Percentiles rank a stretch among this genome's conserved stretches.
phyloP scores from a whole-genome alignment of 495 filamentous ascomycete species.

The Podospora bellae-mahoneyi region DNA sequence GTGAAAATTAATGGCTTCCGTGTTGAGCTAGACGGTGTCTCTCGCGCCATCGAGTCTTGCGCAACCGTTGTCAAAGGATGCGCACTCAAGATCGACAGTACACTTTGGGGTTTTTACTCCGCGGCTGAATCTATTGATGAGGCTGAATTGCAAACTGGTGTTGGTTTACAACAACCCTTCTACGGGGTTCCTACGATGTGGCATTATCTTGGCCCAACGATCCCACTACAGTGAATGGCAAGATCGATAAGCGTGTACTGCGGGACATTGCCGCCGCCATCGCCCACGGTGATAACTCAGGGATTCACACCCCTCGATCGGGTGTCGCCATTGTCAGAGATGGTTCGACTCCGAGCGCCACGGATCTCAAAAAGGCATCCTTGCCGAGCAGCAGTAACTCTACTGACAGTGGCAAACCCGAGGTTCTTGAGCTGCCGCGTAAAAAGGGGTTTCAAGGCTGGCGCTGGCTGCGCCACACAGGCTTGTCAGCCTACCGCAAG shows the following conservation, averaged over 20 bases:
- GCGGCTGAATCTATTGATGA: conserved; percentile 17
- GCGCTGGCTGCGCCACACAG: conserved; percentile 20
- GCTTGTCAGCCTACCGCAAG: conserved; percentile 13
- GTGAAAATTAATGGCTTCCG: conserved; percentile 43
- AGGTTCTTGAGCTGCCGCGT: conserved; percentile 6
- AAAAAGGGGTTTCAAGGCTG: conserved; percentile 3
- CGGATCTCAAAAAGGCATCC: neutral
- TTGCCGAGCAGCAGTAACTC: conserved; percentile 12
- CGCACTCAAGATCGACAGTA: conserved; percentile 31
- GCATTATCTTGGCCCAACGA: conserved; percentile 21
- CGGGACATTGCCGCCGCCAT: conserved; percentile 10
- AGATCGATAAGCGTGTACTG: conserved; percentile 38
- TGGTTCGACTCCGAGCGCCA: neutral
- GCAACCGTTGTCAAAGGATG: conserved; percentile 32
- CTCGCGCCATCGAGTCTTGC: conserved; percentile 29
- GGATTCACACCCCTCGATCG: neutral
- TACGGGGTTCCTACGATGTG: conserved; percentile 36
- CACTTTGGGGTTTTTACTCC: conserved; percentile 37
- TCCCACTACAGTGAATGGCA: conserved; percentile 40
- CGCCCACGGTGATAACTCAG: neutral
- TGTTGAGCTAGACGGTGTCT: conserved; percentile 41
- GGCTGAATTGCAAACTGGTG: conserved; percentile 14
- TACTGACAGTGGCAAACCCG: conserved; percentile 3
- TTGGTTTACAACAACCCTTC: conserved; percentile 31
- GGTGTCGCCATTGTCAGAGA: neutral